These are phyloP conservation scores for Gaeumannomyces tritici DNA, from an alignment of 2,329 filamentous ascomycete species.

Conservation along the genomic window DNA sequence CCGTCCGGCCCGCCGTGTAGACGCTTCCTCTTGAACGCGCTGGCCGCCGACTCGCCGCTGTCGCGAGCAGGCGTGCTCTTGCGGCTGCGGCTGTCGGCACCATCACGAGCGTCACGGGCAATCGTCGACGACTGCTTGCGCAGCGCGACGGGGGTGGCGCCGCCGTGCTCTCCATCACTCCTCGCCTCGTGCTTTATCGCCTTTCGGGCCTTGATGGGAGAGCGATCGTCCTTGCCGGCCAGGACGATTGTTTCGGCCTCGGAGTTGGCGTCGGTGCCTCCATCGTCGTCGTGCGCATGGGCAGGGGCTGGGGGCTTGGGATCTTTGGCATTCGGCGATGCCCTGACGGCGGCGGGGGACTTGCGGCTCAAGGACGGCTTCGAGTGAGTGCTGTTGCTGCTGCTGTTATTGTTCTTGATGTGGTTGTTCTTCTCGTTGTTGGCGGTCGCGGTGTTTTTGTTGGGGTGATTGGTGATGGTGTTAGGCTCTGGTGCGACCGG, in stretches of 20 bases:
- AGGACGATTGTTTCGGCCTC: conserved; percentile 66
- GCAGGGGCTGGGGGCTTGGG: conserved; percentile 18
- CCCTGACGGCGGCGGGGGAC: conserved; percentile 14
- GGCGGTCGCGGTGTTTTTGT: conserved; percentile 12
- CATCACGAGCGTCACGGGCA: conserved; percentile 21
- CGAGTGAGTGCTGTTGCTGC: not conserved
- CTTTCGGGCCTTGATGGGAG: conserved; percentile 54
- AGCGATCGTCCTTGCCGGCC: conserved; percentile 50
- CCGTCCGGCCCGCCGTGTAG: conserved; percentile 30
- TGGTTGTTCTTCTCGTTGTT: conserved; percentile 3
- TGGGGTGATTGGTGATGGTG: conserved; percentile 16
- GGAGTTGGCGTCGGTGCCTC: conserved; percentile 49
- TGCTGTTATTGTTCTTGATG: not conserved
- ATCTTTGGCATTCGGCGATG: conserved; percentile 19
- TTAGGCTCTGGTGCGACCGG: conserved; percentile 25
- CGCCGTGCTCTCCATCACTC: conserved; percentile 41
- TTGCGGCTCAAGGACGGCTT: conserved; percentile 14
- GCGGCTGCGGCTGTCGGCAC: conserved; percentile 5
- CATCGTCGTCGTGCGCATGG: conserved; percentile 31
- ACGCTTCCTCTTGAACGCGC: conserved; percentile 41
- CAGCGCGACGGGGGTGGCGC: conserved; percentile 16
- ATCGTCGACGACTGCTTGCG: conserved; percentile 16
- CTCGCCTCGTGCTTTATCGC: conserved; percentile 56
- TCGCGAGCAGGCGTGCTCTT: conserved; percentile 10
- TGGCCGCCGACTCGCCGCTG: conserved; percentile 21